These are phyloP conservation scores for Nymphaea colorata DNA, from an alignment of 164 flowering plant species.

Conservation along the genomic window DNA sequence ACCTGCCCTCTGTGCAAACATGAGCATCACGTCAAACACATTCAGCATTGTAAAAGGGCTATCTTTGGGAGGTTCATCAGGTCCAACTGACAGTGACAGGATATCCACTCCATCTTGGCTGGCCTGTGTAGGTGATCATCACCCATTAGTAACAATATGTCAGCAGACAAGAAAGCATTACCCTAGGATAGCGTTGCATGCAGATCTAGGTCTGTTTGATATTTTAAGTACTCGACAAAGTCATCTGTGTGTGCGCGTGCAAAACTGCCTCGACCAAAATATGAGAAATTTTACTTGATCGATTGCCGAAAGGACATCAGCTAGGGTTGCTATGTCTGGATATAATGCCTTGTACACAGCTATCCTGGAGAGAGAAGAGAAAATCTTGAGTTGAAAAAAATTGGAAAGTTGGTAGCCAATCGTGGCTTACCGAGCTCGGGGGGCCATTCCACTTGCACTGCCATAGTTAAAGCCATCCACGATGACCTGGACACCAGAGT, in stretches of 20 bases:
- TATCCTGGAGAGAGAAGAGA: constrained; percentile 30
- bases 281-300: constrained; percentile 45
- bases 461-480: constrained; percentile 72
- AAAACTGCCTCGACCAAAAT: background rate
- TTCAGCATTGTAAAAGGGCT: constrained; percentile 40
- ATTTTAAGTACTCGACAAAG: background rate
- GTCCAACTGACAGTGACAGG: constrained; percentile 65
- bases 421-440: constrained; percentile 50
- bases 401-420: background rate
- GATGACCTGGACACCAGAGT: constrained; percentile 65
- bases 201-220: background rate
- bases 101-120: constrained; percentile 67
- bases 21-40: constrained; percentile 50
- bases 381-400: background rate
- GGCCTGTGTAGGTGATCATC: constrained; percentile 22
- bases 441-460: constrained; percentile 86
- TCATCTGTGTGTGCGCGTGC: background rate
- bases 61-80: constrained; percentile 75
- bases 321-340: constrained; percentile 55
- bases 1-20: constrained; percentile 69
- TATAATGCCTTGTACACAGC: constrained; percentile 90
- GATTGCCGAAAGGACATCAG: constrained; percentile 78
- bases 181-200: background rate
- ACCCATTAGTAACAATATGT: background rate
- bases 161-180: too few relatives aligned